Conservation (phyloP, 768 basidiomycete species). For the Tylopilus intermedius region DNA sequence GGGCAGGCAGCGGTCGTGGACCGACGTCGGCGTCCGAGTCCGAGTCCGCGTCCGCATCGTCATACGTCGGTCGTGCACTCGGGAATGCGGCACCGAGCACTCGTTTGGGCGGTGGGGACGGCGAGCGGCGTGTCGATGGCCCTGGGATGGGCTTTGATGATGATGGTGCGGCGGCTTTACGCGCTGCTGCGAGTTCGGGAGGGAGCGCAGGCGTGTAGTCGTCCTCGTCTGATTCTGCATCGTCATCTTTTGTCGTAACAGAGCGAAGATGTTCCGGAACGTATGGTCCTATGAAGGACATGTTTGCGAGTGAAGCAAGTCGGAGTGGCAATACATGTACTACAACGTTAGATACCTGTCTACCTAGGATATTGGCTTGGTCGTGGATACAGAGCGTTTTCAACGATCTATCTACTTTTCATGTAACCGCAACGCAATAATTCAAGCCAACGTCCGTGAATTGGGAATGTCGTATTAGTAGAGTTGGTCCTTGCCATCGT, state of each 20-base stretch:
- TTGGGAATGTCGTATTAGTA: slow-evolving; percentile 13
- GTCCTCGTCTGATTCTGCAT: slow-evolving; percentile 45
- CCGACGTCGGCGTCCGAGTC: slow-evolving; percentile 80
- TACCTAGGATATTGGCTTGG: not conserved
- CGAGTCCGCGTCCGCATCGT: slow-evolving; percentile 35
- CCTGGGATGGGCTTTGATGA: slow-evolving; percentile 16
- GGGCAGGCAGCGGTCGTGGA: slow-evolving; percentile 65
- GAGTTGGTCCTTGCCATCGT: slow-evolving; percentile 13
- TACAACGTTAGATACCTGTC: not conserved
- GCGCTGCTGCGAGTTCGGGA: slow-evolving; percentile 55
- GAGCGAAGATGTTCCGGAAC: slow-evolving; percentile 47
- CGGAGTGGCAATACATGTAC: not conserved
- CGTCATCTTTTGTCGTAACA: slow-evolving; percentile 22
- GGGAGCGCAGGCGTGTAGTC: slow-evolving; percentile 72
- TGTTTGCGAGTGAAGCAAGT: not conserved
- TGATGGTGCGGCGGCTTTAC: slow-evolving; percentile 31
- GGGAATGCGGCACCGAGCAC: slow-evolving; percentile 54
- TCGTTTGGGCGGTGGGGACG: slow-evolving; percentile 26
- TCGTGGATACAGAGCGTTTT: not conserved
- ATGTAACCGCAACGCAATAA: slow-evolving; percentile 21
- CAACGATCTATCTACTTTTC: slow-evolving; percentile 3
- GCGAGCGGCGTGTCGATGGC: slow-evolving; percentile 19
- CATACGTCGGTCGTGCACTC: slow-evolving; percentile 30
- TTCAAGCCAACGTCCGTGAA: slow-evolving; percentile 16
- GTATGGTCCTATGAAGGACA: slow-evolving; percentile 51